Conservation (phyloP, 2,329 filamentous ascomycete species). For the Cytospora mali region DNA sequence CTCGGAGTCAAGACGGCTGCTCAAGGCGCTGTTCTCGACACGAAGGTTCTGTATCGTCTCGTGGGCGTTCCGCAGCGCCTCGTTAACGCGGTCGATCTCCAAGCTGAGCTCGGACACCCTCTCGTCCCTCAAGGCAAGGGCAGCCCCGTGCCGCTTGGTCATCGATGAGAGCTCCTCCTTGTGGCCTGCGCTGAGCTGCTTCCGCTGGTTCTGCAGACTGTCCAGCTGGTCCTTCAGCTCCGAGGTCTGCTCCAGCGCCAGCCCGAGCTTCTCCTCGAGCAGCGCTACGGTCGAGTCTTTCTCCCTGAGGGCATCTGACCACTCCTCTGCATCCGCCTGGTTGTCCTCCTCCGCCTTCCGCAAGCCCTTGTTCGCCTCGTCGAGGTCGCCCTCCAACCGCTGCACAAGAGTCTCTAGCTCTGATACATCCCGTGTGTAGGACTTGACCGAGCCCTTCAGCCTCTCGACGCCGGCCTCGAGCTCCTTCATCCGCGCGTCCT, state of each 20-base stretch:
- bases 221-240: constrained; percentile 45
- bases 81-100: constrained; percentile 53
- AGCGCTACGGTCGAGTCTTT: constrained; percentile 43
- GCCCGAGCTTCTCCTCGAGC: constrained; percentile 49
- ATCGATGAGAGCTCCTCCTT: constrained; percentile 36
- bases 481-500: constrained; percentile 46
- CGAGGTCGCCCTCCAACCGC: constrained; percentile 47
- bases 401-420: constrained; percentile 57
- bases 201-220: constrained; percentile 38
- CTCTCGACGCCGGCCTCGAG: constrained; percentile 53
- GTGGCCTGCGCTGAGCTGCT: constrained; percentile 36
- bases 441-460: constrained; percentile 54
- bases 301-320: constrained; percentile 39
- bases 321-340: constrained; percentile 40
- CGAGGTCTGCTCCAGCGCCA: constrained; percentile 43
- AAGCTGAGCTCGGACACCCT: constrained; percentile 50
- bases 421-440: constrained; percentile 56
- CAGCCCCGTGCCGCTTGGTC: constrained; percentile 47
- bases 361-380: constrained; percentile 34
- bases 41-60: constrained; percentile 48
- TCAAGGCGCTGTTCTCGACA: constrained; percentile 48
- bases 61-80: constrained; percentile 50
- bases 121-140: constrained; percentile 55
- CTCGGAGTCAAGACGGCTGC: constrained; percentile 42
- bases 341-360: constrained; percentile 31